Evolutionary conservation across 768 basidiomycete genomes (phyloP), one percentile per base, ranked within the genome.

Genomic region (Chalciporus piperatus): DNA sequence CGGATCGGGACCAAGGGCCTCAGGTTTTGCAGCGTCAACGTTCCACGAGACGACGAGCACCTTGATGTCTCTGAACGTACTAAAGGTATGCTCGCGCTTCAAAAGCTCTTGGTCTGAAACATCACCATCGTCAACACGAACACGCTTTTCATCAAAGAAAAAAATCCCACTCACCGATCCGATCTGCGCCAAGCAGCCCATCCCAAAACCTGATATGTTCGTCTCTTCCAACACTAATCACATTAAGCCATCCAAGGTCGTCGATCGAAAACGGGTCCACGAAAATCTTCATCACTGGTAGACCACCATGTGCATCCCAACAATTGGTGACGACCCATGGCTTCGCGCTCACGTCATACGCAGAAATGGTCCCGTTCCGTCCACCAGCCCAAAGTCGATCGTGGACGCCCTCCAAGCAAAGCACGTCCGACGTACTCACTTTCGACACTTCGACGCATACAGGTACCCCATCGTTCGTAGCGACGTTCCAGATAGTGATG

Each of bases 1-100:
- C 3, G 76, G 62, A n/a, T 80, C 79, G 19, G 82, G 81, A 0
- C 64, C 67, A 8, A 98, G 75, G 7, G 84, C 73, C 41, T 88
- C 87, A 0, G 96, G 95, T 58, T 87, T 84, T 4, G 87, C 83
- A 1, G 93, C 86, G 65, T 95, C 95, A 47, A 91, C 82, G 65
- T 98, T 99, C 93, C 93, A 99, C 0, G 93, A 85, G 42, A 92
- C 79, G 28, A 92, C 78, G 32, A 98, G 83, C 0, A 91, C 72
- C 2, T 79, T 86, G 52, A 97, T 72, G 17, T 85, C 74, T 17
- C 92, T 80, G 77, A 89, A 94, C 3, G 78, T 78, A 70, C 88
- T 90, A 70, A 87, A 98, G 14, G 83, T 74, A 1, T 73, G 73
- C 68, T 96, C 92, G 16, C 82, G 80, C 63, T 85, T 86, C 58